Conservation (phyloP, 495 filamentous ascomycete species). For the Penicillium odoratum region DNA sequence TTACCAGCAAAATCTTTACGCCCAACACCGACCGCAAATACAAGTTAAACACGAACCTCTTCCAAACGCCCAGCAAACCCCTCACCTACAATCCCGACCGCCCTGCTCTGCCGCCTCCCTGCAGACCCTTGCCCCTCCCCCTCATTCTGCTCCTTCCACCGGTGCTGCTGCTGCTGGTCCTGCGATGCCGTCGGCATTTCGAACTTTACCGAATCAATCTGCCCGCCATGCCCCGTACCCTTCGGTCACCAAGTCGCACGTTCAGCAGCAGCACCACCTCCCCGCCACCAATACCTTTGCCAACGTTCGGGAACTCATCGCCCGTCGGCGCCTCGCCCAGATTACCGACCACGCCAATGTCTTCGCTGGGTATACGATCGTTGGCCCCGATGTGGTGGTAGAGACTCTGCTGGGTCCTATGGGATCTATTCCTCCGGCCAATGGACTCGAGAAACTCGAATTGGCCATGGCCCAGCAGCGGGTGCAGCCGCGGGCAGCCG, state of each 20-base stretch:
- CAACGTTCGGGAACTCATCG: conserved; percentile 50
- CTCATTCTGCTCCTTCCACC: conserved; percentile 36
- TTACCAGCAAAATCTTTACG: conserved; percentile 35
- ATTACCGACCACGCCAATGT: conserved; percentile 54
- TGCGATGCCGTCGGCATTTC: conserved; percentile 55
- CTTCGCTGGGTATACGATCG: conserved; percentile 49
- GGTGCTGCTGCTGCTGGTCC: conserved; percentile 41
- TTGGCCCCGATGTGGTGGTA: conserved; percentile 49
- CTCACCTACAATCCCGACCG: conserved; percentile 33
- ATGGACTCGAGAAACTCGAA: conserved; percentile 49
- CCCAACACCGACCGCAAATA: conserved; percentile 23
- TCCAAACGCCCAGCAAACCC: conserved; percentile 19
- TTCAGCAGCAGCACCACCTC: conserved; percentile 40
- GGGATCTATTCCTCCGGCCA: conserved; percentile 47
- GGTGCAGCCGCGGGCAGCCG: conserved; percentile 45
- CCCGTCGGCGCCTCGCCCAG: conserved; percentile 49
- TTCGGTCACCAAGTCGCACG: conserved; percentile 42
- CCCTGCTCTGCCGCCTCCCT: conserved; percentile 40
- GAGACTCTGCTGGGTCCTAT: conserved; percentile 49
- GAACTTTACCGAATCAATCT: conserved; percentile 45
- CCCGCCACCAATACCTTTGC: conserved; percentile 47
- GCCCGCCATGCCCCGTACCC: conserved; percentile 46
- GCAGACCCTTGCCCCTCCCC: conserved; percentile 39
- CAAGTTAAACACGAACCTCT: conserved; percentile 20
- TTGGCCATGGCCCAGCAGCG: conserved; percentile 51